Conservation (phyloP, 83 land plant genomes). For the Picea mariana region DNA sequence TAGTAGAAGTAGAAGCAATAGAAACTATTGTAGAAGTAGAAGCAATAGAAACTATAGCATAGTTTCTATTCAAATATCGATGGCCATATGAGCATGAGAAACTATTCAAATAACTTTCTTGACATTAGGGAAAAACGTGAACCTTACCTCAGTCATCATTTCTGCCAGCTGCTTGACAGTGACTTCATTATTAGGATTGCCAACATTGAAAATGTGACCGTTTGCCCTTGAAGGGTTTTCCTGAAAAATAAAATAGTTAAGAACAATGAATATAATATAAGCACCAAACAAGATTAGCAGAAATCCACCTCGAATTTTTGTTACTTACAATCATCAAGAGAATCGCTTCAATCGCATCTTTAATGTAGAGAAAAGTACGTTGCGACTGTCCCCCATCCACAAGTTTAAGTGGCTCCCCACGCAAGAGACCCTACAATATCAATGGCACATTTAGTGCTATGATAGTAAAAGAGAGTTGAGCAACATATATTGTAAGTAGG, state of each 20-base stretch:
- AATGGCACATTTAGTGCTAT: background rate
- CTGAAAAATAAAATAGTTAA: slow-evolving; percentile 27
- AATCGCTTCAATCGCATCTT: slow-evolving; percentile 98
- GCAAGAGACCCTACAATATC: slow-evolving; percentile 59
- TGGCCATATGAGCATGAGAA: too few relatives aligned
- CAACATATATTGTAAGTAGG: too few relatives aligned
- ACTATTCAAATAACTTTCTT: too few relatives aligned
- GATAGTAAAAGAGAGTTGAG: too few relatives aligned
- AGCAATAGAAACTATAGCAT: too few relatives aligned
- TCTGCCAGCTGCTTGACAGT: slow-evolving; percentile 88
- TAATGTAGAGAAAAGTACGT: slow-evolving; percentile 94
- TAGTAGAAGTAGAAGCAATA: too few relatives aligned
- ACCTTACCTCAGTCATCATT: slow-evolving; percentile 81
- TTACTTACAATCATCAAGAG: slow-evolving; percentile 83
- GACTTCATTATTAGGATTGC: slow-evolving; percentile 91
- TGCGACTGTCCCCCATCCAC: slow-evolving; percentile 97
- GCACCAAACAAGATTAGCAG: background rate
- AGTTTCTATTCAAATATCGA: too few relatives aligned
- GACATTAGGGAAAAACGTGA: too few relatives aligned
- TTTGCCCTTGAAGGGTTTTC: slow-evolving; percentile 88
- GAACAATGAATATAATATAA: slow-evolving; percentile 3
- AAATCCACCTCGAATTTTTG: background rate
- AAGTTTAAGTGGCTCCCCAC: slow-evolving; percentile 90
- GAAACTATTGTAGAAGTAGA: too few relatives aligned
- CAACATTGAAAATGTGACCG: slow-evolving; percentile 92